Evolutionary conservation across 164 flowering plant species (phyloP).

Genomic region (Vitis rotundifolia): DNA sequence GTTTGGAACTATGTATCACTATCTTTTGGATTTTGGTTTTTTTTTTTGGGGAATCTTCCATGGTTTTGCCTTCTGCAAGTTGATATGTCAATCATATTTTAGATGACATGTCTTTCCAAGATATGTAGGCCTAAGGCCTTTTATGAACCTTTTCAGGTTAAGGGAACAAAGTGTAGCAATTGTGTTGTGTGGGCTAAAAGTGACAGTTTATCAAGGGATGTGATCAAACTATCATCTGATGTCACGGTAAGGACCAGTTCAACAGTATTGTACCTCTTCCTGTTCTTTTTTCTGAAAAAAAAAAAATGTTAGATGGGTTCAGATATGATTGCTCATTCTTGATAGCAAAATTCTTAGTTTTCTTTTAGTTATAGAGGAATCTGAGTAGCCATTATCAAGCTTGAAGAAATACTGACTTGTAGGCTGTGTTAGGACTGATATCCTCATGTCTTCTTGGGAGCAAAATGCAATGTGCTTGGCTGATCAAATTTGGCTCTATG

Average conservation of each 20-base stretch:
- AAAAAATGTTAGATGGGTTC: neutral
- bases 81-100: neutral
- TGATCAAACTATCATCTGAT: slow-evolving; percentile 58
- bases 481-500: too few species aligned
- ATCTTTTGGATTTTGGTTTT: neutral
- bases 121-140: neutral
- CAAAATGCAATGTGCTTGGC: too few species aligned
- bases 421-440: too few species aligned
- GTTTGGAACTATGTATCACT: neutral
- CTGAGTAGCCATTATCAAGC: too few species aligned
- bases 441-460: too few species aligned
- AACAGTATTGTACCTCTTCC: neutral
- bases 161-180: slow-evolving; percentile 59
- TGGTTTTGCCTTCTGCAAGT: slow-evolving; percentile 2
- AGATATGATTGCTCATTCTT: neutral
- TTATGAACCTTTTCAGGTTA: slow-evolving; percentile 49
- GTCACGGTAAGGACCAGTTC: slow-evolving; percentile 40
- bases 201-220: slow-evolving; percentile 71
- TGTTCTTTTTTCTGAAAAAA: neutral
- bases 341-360: neutral
- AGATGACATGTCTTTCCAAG: neutral
- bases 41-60: neutral
- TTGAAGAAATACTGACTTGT: too few species aligned
- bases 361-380: too few species aligned
- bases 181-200: slow-evolving; percentile 98